These are phyloP conservation scores for Fusarium staphyleae DNA, from an alignment of 2,329 filamentous ascomycete genomes.

Conservation along the genomic window DNA sequence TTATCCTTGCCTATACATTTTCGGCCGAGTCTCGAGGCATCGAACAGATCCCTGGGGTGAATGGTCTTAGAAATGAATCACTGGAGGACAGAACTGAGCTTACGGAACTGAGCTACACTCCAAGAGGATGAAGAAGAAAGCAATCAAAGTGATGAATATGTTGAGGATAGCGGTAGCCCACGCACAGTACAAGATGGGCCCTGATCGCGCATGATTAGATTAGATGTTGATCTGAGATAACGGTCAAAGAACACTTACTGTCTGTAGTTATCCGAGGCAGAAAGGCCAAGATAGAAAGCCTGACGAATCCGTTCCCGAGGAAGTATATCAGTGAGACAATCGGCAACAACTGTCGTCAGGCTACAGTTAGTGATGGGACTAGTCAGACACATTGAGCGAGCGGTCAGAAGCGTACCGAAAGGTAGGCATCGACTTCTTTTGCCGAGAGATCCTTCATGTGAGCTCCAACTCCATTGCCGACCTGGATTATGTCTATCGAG, in stretches of 20 bases:
- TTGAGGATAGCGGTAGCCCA: slow-evolving; percentile 22
- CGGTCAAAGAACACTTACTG: slow-evolving; percentile 13
- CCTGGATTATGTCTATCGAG: slow-evolving; percentile 25
- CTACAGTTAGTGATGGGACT: background rate
- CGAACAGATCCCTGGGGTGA: slow-evolving; percentile 34
- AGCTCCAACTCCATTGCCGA: slow-evolving; percentile 27
- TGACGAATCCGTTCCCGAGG: slow-evolving; percentile 29
- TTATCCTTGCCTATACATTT: slow-evolving; percentile 28
- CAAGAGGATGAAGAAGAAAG: slow-evolving; percentile 34
- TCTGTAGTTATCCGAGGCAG: slow-evolving; percentile 32
- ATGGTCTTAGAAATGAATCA: background rate
- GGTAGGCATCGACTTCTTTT: slow-evolving; percentile 18
- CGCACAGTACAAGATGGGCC: slow-evolving; percentile 22
- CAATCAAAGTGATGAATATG: slow-evolving; percentile 13
- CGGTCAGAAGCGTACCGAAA: slow-evolving; percentile 26
- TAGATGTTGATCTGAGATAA: too few species aligned
- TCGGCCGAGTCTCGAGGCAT: slow-evolving; percentile 16
- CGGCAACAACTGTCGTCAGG: slow-evolving; percentile 17
- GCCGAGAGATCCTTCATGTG: slow-evolving; percentile 20
- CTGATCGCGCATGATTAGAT: slow-evolving; percentile 5
- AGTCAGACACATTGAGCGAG: too few species aligned
- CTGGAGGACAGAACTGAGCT: too few species aligned
- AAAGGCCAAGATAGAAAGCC: slow-evolving; percentile 34
- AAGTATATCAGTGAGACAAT: slow-evolving; percentile 33
- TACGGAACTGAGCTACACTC: slow-evolving; percentile 34